Evolutionary conservation across 1,284 basidiomycete genomes (phyloP).

Genomic region (Coniophora puteana): DNA sequence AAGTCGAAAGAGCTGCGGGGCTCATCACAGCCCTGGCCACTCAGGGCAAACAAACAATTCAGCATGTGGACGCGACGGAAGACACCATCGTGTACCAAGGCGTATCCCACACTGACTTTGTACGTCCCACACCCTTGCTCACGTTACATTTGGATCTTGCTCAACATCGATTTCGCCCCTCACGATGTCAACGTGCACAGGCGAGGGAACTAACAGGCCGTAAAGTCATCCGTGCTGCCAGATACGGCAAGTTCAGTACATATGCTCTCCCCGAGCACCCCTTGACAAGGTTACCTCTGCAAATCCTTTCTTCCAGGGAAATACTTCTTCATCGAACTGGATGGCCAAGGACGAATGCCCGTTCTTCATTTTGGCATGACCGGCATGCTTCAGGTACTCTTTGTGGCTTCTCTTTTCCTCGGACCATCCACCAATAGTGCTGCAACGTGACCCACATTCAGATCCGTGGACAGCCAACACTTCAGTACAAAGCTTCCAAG

Average conservation of each 20-base stretch:
- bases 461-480: slow-evolving; percentile 61
- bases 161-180: too few relatives aligned
- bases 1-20: slow-evolving; percentile 70
- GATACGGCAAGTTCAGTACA: slow-evolving; percentile 48
- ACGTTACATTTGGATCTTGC: background rate
- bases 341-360: slow-evolving; percentile 60
- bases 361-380: slow-evolving; percentile 86
- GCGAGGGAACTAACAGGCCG: slow-evolving; percentile 57
- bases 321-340: slow-evolving; percentile 70
- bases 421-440: background rate
- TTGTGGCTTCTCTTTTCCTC: background rate
- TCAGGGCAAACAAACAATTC: slow-evolving; percentile 57
- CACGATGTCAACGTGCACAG: slow-evolving; percentile 39
- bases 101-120: slow-evolving; percentile 60
- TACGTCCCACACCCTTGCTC: slow-evolving; percentile 38
- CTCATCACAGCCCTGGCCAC: slow-evolving; percentile 54
- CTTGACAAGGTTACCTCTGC: background rate
- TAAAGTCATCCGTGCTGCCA: slow-evolving; percentile 52
- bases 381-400: slow-evolving; percentile 67
- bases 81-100: slow-evolving; percentile 73
- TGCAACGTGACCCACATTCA: too few relatives aligned
- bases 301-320: slow-evolving; percentile 53
- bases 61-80: slow-evolving; percentile 54
- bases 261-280: background rate
- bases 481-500: slow-evolving; percentile 60